A percentile compares a stretch with the other conserved stretches of the same genome.
phyloP scores from a whole-genome alignment of 2,329 filamentous ascomycete species.

The Aspergillus flavus region DNA sequence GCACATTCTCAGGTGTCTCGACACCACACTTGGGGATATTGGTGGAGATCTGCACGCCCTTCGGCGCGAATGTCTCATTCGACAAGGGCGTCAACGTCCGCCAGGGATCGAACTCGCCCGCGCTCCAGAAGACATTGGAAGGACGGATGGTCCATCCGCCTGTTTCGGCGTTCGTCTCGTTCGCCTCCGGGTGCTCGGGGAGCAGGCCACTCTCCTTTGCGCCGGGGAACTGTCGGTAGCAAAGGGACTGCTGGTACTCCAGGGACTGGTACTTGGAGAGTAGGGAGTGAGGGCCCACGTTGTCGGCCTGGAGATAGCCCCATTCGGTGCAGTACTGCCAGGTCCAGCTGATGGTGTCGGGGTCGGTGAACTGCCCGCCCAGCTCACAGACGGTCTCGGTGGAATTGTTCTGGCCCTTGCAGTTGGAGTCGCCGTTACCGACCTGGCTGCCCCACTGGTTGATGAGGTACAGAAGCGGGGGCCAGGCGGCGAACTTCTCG shows the following conservation, averaged over 20 bases:
- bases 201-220: slow-evolving; percentile 43
- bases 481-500: slow-evolving; percentile 46
- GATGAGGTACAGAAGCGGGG: slow-evolving; percentile 37
- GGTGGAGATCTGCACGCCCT: slow-evolving; percentile 39
- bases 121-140: slow-evolving; percentile 55
- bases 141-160: slow-evolving; percentile 57
- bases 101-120: slow-evolving; percentile 58
- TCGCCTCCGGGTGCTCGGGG: slow-evolving; percentile 43
- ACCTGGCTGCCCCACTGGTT: slow-evolving; percentile 28
- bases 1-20: slow-evolving; percentile 34
- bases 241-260: slow-evolving; percentile 47
- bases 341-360: slow-evolving; percentile 48
- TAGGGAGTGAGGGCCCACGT: slow-evolving; percentile 50
- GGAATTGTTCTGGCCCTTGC: slow-evolving; percentile 32
- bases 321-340: slow-evolving; percentile 59
- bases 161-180: slow-evolving; percentile 46
- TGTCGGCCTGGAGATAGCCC: slow-evolving; percentile 55
- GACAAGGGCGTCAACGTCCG: slow-evolving; percentile 50
- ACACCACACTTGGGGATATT: slow-evolving; percentile 49
- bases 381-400: slow-evolving; percentile 41
- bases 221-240: slow-evolving; percentile 53
- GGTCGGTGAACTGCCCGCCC: slow-evolving; percentile 35
- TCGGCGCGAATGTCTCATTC: slow-evolving; percentile 44
- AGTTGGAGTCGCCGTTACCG: slow-evolving; percentile 39
- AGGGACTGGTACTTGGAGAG: slow-evolving; percentile 52